Evolutionary conservation across 345 rosid genomes (phyloP).

Genomic region (Eucalyptus guilfoylei): DNA sequence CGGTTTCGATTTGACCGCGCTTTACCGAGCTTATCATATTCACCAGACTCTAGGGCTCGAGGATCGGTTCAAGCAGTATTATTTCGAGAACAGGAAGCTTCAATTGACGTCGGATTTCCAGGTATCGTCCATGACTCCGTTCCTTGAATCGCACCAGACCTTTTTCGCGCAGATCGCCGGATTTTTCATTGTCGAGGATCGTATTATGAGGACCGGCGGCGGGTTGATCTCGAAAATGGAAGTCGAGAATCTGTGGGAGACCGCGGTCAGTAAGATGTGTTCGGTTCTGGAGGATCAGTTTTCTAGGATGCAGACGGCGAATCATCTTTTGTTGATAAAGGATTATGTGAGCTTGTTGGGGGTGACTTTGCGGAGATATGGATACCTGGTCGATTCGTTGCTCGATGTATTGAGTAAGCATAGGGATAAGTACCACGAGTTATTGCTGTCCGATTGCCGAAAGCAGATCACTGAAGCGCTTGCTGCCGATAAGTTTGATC

Average conservation of each 20-base stretch:
- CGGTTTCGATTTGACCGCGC: constrained; percentile 77
- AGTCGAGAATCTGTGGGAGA: constrained; percentile 92
- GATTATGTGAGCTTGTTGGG: constrained; percentile 97
- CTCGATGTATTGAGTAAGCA: constrained; percentile 93
- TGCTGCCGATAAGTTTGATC: constrained; percentile 93
- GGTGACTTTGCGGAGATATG: constrained; percentile 78
- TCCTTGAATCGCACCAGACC: constrained; percentile 94
- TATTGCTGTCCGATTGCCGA: constrained; percentile 85
- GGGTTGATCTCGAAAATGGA: constrained; percentile 73
- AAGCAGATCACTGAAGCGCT: constrained; percentile 89
- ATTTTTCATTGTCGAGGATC: constrained; percentile 87
- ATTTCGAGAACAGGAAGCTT: constrained; percentile 85
- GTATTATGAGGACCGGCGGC: constrained; percentile 83
- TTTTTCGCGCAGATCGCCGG: constrained; percentile 97
- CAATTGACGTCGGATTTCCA: constrained; percentile 94
- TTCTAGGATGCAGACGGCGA: constrained; percentile 98
- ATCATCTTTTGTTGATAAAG: constrained; percentile 84
- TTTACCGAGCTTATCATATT: constrained; percentile 84
- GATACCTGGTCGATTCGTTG: constrained; percentile 77
- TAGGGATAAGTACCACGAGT: constrained; percentile 88
- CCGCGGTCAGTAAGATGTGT: constrained; percentile 94
- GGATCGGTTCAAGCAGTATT: constrained; percentile 79
- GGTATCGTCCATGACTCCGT: constrained; percentile 96
- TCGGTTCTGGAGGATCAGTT: constrained; percentile 95
- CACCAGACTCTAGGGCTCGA: constrained; percentile 82